A percentile compares a stretch with the other conserved stretches of the same genome.
phyloP scores from a whole-genome alignment of 2,329 filamentous ascomycete species.

The Helminthosporium solani region DNA sequence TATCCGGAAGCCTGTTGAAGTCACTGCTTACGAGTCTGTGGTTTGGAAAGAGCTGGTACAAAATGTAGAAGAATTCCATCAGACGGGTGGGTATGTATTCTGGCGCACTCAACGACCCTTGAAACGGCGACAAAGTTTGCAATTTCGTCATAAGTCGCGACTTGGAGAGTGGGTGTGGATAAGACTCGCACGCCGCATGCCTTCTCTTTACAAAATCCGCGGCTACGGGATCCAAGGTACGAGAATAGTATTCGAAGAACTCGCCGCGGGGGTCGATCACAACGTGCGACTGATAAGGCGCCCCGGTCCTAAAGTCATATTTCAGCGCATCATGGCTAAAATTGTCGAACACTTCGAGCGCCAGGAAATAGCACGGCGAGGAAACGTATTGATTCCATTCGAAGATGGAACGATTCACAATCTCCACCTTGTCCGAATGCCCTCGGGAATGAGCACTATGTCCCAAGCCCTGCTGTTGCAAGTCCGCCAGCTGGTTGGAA shows the following conservation, averaged over 20 bases:
- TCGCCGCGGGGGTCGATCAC: conserved; percentile 83
- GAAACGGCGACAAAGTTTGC: conserved; percentile 65
- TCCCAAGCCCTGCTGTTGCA: conserved; percentile 73
- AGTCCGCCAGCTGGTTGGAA: conserved; percentile 72
- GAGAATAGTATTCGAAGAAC: conserved; percentile 91
- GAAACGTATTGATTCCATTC: conserved; percentile 89
- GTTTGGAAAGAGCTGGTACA: conserved; percentile 83
- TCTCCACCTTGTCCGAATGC: conserved; percentile 83
- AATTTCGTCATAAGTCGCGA: conserved; percentile 61
- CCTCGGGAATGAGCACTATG: conserved; percentile 67
- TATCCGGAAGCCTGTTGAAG: conserved; percentile 82
- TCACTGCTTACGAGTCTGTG: conserved; percentile 88
- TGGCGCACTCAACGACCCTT: conserved; percentile 73
- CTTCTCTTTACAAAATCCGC: conserved; percentile 82
- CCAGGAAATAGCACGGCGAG: conserved; percentile 94
- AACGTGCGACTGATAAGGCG: conserved; percentile 84
- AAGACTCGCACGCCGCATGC: conserved; percentile 66
- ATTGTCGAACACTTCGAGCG: conserved; percentile 98
- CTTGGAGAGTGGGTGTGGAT: conserved; percentile 62
- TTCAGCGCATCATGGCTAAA: conserved; percentile 94
- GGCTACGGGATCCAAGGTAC: conserved; percentile 76
- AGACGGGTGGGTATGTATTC: conserved; percentile 94
- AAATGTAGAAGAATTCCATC: conserved; percentile 94
- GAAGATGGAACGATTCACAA: conserved; percentile 93
- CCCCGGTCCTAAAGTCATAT: conserved; percentile 78